phyloP scores from a whole-genome alignment of 208 protist species.

The Novymonas esmeraldas region DNA sequence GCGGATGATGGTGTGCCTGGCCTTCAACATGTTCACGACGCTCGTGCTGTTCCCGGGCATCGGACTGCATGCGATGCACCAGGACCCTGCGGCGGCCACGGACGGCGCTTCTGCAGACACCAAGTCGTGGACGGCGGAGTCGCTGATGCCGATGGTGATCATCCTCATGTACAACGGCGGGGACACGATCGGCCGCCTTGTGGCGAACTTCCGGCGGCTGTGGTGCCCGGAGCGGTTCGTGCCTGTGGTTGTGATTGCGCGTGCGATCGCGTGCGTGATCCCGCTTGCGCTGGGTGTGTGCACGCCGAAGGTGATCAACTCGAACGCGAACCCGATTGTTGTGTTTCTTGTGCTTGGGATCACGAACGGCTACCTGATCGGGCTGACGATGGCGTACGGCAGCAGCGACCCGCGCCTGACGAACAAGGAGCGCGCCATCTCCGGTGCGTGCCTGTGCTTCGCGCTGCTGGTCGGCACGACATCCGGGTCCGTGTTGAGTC shows the following conservation, averaged over 20 bases:
- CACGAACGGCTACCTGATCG: conserved; percentile 46
- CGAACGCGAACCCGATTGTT: conserved; percentile 42
- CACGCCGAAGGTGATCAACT: conserved; percentile 40
- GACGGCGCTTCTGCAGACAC: not conserved
- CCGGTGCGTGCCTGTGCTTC: conserved; percentile 38
- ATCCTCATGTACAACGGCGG: conserved; percentile 46
- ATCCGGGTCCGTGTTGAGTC: conserved; percentile 31
- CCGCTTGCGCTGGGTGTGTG: conserved; percentile 38
- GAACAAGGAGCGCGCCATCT: conserved; percentile 29
- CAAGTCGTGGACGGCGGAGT: conserved; percentile 29
- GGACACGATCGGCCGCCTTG: conserved; percentile 33
- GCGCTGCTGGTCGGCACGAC: conserved; percentile 34
- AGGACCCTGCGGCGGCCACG: not conserved
- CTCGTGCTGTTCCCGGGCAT: conserved; percentile 50
- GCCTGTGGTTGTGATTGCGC: conserved; percentile 22
- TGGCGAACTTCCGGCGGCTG: conserved; percentile 26
- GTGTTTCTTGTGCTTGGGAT: conserved; percentile 40
- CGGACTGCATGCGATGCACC: conserved; percentile 36
- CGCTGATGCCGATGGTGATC: conserved; percentile 43
- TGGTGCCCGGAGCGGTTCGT: conserved; percentile 28
- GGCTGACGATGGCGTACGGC: conserved; percentile 41
- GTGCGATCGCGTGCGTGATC: conserved; percentile 36
- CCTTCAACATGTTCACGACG: conserved; percentile 35
- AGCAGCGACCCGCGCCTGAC: conserved; percentile 38
- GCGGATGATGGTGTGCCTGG: conserved; percentile 42